Percentiles rank a stretch among this genome's conserved stretches.
phyloP scores from a whole-genome alignment of 176 grass and related monocot species.

The Thalia dealbata region DNA sequence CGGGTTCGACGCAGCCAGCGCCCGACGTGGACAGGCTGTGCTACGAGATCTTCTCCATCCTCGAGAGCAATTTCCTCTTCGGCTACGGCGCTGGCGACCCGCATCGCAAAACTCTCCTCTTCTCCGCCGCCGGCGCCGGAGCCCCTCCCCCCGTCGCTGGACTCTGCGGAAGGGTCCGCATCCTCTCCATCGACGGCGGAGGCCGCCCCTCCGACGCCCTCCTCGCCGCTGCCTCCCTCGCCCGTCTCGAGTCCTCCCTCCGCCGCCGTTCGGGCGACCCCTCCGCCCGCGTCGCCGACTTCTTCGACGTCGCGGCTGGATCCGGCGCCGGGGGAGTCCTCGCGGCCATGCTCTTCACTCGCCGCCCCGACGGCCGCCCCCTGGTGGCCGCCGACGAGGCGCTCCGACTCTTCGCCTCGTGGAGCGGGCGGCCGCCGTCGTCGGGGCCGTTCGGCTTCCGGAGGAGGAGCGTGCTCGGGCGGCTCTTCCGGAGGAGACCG shows the following conservation, averaged over 20 bases:
- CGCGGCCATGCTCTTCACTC: constrained; percentile 46
- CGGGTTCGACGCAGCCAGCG: neutral
- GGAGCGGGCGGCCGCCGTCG: constrained; percentile 16
- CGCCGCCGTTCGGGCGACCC: constrained; percentile 33
- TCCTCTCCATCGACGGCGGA: constrained; percentile 66
- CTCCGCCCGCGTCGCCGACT: constrained; percentile 40
- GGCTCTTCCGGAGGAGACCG: neutral
- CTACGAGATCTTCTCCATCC: constrained; percentile 59
- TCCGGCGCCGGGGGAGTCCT: constrained; percentile 45
- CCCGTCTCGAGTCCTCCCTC: constrained; percentile 42
- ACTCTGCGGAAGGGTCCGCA: constrained; percentile 25
- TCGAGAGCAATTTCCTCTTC: constrained; percentile 66
- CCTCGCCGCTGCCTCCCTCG: constrained; percentile 40
- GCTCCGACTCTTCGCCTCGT: constrained; percentile 32
- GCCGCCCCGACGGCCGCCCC: constrained; percentile 37
- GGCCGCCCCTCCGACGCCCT: constrained; percentile 35
- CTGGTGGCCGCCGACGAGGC: constrained; percentile 51
- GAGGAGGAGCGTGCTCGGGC: constrained; percentile 19
- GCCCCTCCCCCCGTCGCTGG: neutral
- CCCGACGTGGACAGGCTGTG: constrained; percentile 39
- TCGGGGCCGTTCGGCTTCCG: neutral
- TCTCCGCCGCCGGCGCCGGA: constrained; percentile 8
- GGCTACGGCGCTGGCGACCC: constrained; percentile 19
- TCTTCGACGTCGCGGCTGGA: constrained; percentile 64
- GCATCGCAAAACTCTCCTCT: neutral